Base-by-base conservation (phyloP, 306 rosid genomes). In the Delonix regia region DNA sequence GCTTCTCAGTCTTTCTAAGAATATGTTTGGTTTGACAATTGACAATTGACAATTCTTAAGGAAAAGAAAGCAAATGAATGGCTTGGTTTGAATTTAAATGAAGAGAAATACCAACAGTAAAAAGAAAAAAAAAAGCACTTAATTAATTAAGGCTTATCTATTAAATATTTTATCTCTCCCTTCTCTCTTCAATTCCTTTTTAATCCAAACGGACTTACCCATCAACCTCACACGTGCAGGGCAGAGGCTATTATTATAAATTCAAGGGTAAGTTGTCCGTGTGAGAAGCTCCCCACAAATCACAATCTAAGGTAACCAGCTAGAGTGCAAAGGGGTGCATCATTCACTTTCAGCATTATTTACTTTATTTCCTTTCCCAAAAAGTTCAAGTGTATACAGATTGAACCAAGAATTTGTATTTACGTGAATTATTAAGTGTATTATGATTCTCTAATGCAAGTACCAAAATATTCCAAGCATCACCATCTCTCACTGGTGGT, bases 401-500 rank as follows among this genome's bases (percentile, higher is more conserved):
- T 51, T 75, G 74, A 85, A 85, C 66, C 77, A 28, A 82, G 72
- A 56, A 36, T 19, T 72, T 82, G 84, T 79, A 82, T 79, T 79
- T 70, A 71, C 71, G 24, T 85, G 82, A 66, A 82, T 79, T 86
- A 82, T 80, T 76, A 76, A 86, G 62, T 67, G 55, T 41, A 72
- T 61, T 59, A 79, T 76, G 78, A 70, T 68, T 9, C 69, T 72
- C 56, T 64, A 79, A 34, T 85, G 80, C 82, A 79, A 82, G 85
- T 86, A 82, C 86, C 89, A 82, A 82, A 77, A 86, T 79, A 86
- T 86, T 82, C 85, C 83, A 79, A 62, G 60, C 60, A 62, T 30
- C 73, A 61, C 51, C 83, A 71, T 27, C 66, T 76, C 52, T 69
- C 73, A 33, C 65, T 18, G 48, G 69, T 28, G 76, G 60, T 81